These are phyloP conservation scores for Polygonum aviculare DNA, from an alignment of 148 eudicot genomes.

Conservation along the genomic window DNA sequence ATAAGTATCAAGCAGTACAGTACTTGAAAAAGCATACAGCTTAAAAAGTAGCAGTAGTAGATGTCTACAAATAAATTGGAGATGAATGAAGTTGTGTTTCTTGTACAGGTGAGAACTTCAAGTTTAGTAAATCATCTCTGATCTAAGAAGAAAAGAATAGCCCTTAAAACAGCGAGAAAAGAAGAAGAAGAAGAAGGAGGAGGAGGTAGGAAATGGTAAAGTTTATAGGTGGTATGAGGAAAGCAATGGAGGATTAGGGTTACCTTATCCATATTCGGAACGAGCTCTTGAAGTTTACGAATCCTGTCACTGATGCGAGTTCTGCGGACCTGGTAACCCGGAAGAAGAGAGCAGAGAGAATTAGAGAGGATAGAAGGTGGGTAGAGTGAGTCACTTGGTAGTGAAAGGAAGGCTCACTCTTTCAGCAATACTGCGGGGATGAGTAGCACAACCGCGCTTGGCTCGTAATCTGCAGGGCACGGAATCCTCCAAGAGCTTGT, in stretches of 20 bases:
- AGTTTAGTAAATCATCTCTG: not conserved
- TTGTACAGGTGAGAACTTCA: not conserved
- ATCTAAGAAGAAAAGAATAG: not conserved
- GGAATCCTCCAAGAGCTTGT: slow-evolving; percentile 78
- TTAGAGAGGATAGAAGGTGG: too few species aligned
- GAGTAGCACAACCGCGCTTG: slow-evolving; percentile 97
- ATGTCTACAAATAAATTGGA: not conserved
- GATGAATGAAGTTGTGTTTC: not conserved
- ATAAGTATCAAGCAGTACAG: not conserved
- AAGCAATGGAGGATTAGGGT: too few species aligned
- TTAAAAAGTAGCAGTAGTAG: not conserved
- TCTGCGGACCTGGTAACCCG: slow-evolving; percentile 60
- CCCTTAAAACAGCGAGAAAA: not conserved
- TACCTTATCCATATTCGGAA: slow-evolving; percentile 97
- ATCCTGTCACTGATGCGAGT: slow-evolving; percentile 86
- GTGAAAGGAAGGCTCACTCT: slow-evolving; percentile 39
- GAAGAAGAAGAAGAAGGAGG: too few species aligned
- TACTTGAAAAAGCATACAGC: not conserved
- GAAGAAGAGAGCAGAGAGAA: too few species aligned
- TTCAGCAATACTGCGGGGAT: slow-evolving; percentile 97
- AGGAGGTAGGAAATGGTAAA: too few species aligned
- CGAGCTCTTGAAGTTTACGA: slow-evolving; percentile 93
- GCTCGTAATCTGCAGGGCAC: slow-evolving; percentile 89
- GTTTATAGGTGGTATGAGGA: too few species aligned
- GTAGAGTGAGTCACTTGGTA: too few species aligned